Percentiles rank a stretch among this genome's conserved stretches.
Evolutionary conservation across 2,329 filamentous ascomycete species (phyloP).

Genomic region (Rutstroemia sp.): DNA sequence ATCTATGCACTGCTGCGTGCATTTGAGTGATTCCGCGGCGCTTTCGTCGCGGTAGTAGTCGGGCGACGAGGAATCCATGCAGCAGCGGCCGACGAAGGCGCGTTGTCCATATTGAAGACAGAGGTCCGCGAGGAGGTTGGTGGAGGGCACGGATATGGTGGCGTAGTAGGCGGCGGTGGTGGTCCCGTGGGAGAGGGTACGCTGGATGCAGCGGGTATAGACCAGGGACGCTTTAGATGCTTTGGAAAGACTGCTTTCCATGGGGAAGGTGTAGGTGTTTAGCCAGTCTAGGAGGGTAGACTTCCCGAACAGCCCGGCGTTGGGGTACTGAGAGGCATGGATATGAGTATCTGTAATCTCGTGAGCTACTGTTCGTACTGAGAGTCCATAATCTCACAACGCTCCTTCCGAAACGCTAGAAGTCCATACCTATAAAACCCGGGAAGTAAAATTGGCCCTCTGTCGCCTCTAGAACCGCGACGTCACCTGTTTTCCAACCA

Average conservation of each 20-base stretch:
- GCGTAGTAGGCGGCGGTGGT: slow-evolving; percentile 95
- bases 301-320: slow-evolving; percentile 88
- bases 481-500: slow-evolving; percentile 29
- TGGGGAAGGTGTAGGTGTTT: slow-evolving; percentile 87
- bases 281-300: slow-evolving; percentile 91
- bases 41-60: slow-evolving; percentile 73
- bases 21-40: slow-evolving; percentile 46
- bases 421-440: slow-evolving; percentile 61
- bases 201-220: slow-evolving; percentile 70
- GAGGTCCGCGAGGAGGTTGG: slow-evolving; percentile 83
- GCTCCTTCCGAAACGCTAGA: not conserved
- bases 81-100: slow-evolving; percentile 87
- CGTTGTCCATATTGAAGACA: slow-evolving; percentile 76
- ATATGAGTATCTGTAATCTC: slow-evolving; percentile 73
- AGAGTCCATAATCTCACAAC: not conserved
- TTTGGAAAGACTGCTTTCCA: slow-evolving; percentile 69
- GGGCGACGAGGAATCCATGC: slow-evolving; percentile 80
- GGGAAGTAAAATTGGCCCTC: slow-evolving; percentile 72
- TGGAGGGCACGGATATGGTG: slow-evolving; percentile 77
- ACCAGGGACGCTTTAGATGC: slow-evolving; percentile 57
- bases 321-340: slow-evolving; percentile 92
- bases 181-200: slow-evolving; percentile 82
- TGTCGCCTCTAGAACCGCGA: slow-evolving; percentile 15
- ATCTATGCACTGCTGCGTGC: slow-evolving; percentile 51
- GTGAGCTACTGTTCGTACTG: not conserved